Evolutionary conservation across 1,139 yeast genomes (phyloP).

Genomic region (Debaryomyces fabryi): DNA sequence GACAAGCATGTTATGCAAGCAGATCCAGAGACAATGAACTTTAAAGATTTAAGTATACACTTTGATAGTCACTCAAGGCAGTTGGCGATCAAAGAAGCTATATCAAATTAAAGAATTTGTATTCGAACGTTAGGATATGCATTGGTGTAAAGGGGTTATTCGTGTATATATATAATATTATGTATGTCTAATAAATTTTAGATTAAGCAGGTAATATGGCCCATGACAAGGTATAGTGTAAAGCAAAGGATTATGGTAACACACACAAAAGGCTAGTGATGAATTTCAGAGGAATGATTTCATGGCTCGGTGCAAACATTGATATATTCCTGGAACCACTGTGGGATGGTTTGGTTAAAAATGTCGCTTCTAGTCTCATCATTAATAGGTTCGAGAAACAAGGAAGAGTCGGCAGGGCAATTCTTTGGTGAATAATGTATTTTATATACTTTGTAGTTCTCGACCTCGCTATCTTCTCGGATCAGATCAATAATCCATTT

Average conservation of each 20-base stretch:
- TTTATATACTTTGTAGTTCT: not conserved
- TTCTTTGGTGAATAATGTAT: not conserved
- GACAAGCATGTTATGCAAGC: slow-evolving; percentile 74
- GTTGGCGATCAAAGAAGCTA: slow-evolving; percentile 66
- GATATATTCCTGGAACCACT: slow-evolving; percentile 21
- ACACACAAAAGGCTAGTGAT: not conserved
- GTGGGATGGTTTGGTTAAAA: slow-evolving; percentile 19
- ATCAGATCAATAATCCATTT: slow-evolving; percentile 14
- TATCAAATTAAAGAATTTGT: slow-evolving; percentile 25
- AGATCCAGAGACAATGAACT: slow-evolving; percentile 59
- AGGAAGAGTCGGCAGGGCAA: not conserved
- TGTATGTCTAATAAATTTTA: not conserved
- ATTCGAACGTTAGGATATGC: not conserved
- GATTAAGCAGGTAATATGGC: not conserved
- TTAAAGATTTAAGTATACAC: slow-evolving; percentile 56
- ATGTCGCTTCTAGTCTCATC: slow-evolving; percentile 2
- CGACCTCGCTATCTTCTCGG: not conserved
- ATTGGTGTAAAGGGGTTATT: not conserved
- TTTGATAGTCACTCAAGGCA: slow-evolving; percentile 75
- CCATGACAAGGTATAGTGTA: not conserved
- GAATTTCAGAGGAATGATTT: not conserved
- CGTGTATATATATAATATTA: slow-evolving; percentile 5
- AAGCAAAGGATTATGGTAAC: not conserved
- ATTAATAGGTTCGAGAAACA: not conserved
- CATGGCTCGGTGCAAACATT: not conserved